Conservation (phyloP, 257 asterid species). For the Nicotiana sylvestris region DNA sequence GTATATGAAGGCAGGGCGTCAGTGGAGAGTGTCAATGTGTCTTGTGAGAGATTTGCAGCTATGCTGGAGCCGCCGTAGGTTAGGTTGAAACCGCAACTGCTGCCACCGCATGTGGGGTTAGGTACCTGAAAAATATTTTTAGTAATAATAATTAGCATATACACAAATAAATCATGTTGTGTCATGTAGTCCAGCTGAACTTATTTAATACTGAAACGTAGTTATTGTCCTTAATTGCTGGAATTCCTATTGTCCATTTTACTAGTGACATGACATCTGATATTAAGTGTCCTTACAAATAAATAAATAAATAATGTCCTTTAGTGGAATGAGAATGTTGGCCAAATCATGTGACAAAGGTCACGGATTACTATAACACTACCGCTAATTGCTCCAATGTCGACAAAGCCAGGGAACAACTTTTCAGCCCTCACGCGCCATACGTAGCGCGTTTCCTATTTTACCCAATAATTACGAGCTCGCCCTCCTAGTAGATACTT, state of each 20-base stretch:
- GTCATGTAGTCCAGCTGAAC: no score
- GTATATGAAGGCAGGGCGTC: conserved; percentile 47
- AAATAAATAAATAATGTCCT: neutral
- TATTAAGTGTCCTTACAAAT: neutral
- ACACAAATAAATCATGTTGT: no score
- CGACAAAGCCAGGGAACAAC: neutral
- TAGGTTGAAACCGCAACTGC: conserved; percentile 51
- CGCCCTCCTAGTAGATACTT: neutral
- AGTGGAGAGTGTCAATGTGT: conserved; percentile 53
- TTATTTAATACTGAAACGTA: no score
- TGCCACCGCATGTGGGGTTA: conserved; percentile 40
- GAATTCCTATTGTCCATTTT: neutral
- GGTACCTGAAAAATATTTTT: conserved; percentile 42
- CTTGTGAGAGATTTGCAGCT: conserved; percentile 47
- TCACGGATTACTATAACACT: neutral
- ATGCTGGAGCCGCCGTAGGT: conserved; percentile 68
- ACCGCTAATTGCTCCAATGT: neutral
- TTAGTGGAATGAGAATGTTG: neutral
- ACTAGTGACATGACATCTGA: no score
- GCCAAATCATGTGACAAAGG: neutral
- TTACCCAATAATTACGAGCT: neutral
- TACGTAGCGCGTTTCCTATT: neutral
- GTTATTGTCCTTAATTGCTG: no score
- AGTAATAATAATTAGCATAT: neutral
- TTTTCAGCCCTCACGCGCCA: neutral